Evolutionary conservation across 805 yeast species (phyloP), one percentile per base, ranked within the genome.

Genomic region (Metschnikowia chrysomelidarum): DNA sequence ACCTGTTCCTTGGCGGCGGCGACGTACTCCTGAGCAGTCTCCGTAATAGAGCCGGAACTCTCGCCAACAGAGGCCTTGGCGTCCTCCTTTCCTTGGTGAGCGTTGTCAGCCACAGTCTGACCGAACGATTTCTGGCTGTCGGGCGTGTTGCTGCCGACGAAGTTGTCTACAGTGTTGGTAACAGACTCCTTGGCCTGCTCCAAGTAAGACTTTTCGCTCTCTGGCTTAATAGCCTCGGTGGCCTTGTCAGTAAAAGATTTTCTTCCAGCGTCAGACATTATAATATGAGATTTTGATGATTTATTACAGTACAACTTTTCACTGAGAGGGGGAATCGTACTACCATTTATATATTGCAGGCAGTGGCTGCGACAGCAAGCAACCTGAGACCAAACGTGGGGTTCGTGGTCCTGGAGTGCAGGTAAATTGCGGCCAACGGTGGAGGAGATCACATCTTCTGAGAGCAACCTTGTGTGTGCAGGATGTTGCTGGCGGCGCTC

Each of bases 151-250:
- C 70, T 60, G 30, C 73, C 69, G 40, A 81, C 87, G 36, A 71
- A 62, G 55, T 73, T 67, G 69, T 87, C 95, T 51, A 70, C 73
- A n/a, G 71, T 57, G 56, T 75, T 82, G 40, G 93, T 78, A 44
- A 74, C 77, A 19, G 58, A 40, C 67, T 87, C 95, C 71, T 82
- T 82, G 48, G 80, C 80, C 66, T 82, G 69, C 54, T 84, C 82
- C 34, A 67, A 60, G 54, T 66, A 62, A 24, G 80, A 52, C 69
- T 87, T 87, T 62, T 82, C 74, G 39, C 75, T 62, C 45, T 87
- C 81, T 47, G 95, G 95, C 48, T 75, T 82, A 27, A 82, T 41
- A 27, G 74, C 54, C 71, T 87, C 95, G 35, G 73, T 39, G 50
- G 75, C 65, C 65, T 86, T 84, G 59, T 82, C 82, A 47, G 79